phyloP scores from a whole-genome alignment of 768 basidiomycete species.

The Grammothele lineata region DNA sequence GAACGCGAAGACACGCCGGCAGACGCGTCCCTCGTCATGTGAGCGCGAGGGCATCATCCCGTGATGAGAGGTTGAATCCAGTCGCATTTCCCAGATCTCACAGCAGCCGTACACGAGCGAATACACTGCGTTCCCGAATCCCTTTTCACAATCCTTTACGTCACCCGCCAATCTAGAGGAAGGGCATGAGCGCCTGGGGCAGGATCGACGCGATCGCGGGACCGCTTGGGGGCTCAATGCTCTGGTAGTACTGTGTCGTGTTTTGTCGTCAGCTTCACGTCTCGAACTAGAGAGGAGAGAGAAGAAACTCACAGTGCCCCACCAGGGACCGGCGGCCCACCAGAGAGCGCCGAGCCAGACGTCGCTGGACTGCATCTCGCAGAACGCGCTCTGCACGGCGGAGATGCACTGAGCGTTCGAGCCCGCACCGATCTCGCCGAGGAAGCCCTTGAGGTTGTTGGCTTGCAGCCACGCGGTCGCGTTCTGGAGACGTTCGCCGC shows the following conservation, averaged over 20 bases:
- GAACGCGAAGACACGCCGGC: too few relatives aligned
- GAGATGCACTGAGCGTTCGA: constrained; percentile 37
- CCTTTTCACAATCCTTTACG: too few relatives aligned
- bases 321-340: constrained; percentile 67
- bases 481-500: constrained; percentile 48
- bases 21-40: too few relatives aligned
- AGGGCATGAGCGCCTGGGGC: constrained; percentile 53
- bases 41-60: too few relatives aligned
- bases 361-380: constrained; percentile 49
- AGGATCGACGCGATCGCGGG: constrained; percentile 48
- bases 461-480: constrained; percentile 58
- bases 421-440: constrained; percentile 59
- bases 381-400: constrained; percentile 52
- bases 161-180: constrained; percentile 43
- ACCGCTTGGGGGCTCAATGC: constrained; percentile 58
- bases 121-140: too few relatives aligned
- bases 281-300: neutral
- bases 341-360: constrained; percentile 54
- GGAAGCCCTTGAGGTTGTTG: constrained; percentile 58
- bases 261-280: neutral
- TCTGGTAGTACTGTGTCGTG: constrained; percentile 48
- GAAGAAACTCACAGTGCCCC: constrained; percentile 42
- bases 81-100: too few relatives aligned
- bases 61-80: too few relatives aligned
- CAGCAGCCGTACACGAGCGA: too few relatives aligned